Conservation (phyloP, 2,329 filamentous ascomycete genomes). For the Chrysosporium keratinophilum region DNA sequence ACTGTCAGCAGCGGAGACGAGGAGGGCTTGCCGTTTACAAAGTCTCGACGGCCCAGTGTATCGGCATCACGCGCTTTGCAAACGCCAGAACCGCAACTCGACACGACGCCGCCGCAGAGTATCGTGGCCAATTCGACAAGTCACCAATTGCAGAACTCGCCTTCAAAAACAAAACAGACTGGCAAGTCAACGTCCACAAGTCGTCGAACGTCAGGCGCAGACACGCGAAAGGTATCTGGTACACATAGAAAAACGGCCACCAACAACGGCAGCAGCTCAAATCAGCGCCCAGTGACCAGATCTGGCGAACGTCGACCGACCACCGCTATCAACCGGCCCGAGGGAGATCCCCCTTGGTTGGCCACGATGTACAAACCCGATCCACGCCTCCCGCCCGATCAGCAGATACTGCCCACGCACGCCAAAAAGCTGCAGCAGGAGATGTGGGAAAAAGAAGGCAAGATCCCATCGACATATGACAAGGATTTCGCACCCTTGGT, state of each 20-base stretch:
- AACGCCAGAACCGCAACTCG: constrained; percentile 21
- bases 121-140: constrained; percentile 18
- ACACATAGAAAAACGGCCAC: constrained; percentile 28
- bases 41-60: constrained; percentile 58
- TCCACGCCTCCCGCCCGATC: constrained; percentile 81
- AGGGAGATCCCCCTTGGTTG: constrained; percentile 94
- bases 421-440: constrained; percentile 85
- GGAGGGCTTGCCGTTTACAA: constrained; percentile 49
- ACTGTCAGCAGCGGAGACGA: constrained; percentile 50
- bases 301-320: constrained; percentile 45
- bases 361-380: constrained; percentile 92
- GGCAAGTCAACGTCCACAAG: constrained; percentile 26
- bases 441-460: constrained; percentile 87
- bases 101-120: constrained; percentile 16
- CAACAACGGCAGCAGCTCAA: constrained; percentile 29
- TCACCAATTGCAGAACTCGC: constrained; percentile 14
- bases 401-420: constrained; percentile 90
- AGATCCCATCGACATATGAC: constrained; percentile 75
- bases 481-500: constrained; percentile 74
- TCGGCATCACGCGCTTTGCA: constrained; percentile 21
- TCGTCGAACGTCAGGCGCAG: constrained; percentile 32
- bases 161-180: constrained; percentile 18
- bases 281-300: constrained; percentile 51
- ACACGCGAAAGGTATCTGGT: constrained; percentile 33
- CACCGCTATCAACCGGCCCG: constrained; percentile 58